Base-by-base conservation (phyloP, 2,329 filamentous ascomycete genomes). In the Aaosphaeria arxii region DNA sequence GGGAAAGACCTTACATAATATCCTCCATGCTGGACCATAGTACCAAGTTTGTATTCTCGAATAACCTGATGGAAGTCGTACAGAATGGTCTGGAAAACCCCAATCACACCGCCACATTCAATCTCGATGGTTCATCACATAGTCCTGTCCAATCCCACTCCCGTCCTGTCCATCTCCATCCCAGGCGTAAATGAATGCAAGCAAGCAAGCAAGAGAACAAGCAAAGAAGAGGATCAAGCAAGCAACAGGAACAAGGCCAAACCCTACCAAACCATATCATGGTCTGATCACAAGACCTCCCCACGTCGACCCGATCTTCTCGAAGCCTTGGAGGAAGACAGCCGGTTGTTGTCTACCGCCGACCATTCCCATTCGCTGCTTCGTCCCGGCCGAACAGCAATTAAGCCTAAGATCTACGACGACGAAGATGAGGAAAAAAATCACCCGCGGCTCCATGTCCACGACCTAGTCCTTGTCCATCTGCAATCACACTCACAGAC, bases 381-480 rank as follows among this genome's bases (percentile, higher is more conserved):
- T 30, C 11, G n/a, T n/a, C 7, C 17, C 40, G 54, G 59, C 58
- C 57, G 50, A 63, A 43, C 17, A 30, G 9, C 35, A 45, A 64
- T 65, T 64, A 57, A 66, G 63, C 62, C 63, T 66, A 66, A 66
- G 63, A 63, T 64, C 62, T 62, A 50, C 55, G 58, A 42, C 47
- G 41, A 48, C 48, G 31, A 17, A 39, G 40, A 42, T 24, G 17
- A 24, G 17, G 17, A 24, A 24, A 43, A 48, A 52, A 52, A 56
- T 52, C 49, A 52, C 50, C 55, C 55, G 56, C 57, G 41, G 24
- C 30, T 43, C 41, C 24, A 30, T 43, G 9, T n/a, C 11, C 39
- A n/a, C 11, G 9, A 9, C 39, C 11, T 40, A 17, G 11, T 28
- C 39, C 33, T 13, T 36, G 33, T 4, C 39, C 39, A 28, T 28